Conservation (phyloP, 768 basidiomycete genomes). For the Lanmaoa pseudosensibilis region DNA sequence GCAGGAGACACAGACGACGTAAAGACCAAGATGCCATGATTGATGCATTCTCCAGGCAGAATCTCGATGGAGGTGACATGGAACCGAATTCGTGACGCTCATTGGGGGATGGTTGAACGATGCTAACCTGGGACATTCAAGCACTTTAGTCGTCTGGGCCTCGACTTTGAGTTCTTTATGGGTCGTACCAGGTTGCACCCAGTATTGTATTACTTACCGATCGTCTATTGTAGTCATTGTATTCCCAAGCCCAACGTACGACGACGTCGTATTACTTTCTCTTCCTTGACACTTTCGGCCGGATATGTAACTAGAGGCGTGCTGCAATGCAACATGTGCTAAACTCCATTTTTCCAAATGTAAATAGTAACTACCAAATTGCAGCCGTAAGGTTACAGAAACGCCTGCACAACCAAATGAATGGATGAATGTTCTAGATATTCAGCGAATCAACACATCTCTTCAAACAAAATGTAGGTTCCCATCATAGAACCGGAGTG, state of each 20-base stretch:
- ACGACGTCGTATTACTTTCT: conserved; percentile 4
- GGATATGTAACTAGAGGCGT: conserved; percentile 9
- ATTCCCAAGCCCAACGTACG: conserved; percentile 10
- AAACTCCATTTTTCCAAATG: background rate
- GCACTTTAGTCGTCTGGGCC: conserved; percentile 12
- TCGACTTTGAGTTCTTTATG: conserved; percentile 4
- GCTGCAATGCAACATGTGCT: conserved; percentile 8
- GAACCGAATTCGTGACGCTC: conserved; percentile 27
- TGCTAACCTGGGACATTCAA: conserved; percentile 10
- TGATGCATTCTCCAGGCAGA: conserved; percentile 67
- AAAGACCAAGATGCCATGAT: conserved; percentile 84
- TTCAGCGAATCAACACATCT: background rate
- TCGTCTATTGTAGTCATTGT: conserved; percentile 20
- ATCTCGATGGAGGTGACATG: conserved; percentile 34
- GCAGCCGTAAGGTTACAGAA: background rate
- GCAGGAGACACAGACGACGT: conserved; percentile 75
- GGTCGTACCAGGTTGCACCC: conserved; percentile 8
- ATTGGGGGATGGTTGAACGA: background rate
- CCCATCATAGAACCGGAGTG: background rate
- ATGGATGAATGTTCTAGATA: conserved; percentile 9
- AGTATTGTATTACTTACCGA: conserved; percentile 27
- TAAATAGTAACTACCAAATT: background rate
- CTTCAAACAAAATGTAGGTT: background rate
- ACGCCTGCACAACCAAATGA: conserved; percentile 2
- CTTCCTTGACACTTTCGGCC: conserved; percentile 2